These are phyloP conservation scores for Aspergillus sp. DNA, from an alignment of 2,329 filamentous ascomycete genomes.

Conservation along the genomic window DNA sequence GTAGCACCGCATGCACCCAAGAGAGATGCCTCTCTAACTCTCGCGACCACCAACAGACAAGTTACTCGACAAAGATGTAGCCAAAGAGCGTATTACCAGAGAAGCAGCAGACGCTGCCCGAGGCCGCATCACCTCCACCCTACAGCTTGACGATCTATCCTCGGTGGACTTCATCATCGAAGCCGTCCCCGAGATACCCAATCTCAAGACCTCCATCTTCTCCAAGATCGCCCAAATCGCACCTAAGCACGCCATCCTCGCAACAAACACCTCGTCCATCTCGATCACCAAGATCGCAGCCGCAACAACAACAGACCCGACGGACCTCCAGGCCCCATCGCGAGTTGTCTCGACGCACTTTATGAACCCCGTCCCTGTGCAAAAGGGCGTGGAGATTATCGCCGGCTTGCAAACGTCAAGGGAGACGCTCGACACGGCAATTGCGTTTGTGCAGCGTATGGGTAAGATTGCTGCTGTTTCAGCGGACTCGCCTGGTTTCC, in stretches of 20 bases:
- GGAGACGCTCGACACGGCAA: slow-evolving; percentile 77
- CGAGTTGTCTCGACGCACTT: slow-evolving; percentile 96
- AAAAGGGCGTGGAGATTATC: slow-evolving; percentile 98
- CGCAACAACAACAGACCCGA: slow-evolving; percentile 77
- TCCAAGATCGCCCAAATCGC: slow-evolving; percentile 78
- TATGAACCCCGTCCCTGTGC: slow-evolving; percentile 97
- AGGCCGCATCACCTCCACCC: slow-evolving; percentile 70
- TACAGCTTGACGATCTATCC: slow-evolving; percentile 74
- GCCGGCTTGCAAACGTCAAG: slow-evolving; percentile 87
- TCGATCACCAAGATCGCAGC: slow-evolving; percentile 96
- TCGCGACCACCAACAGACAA: slow-evolving; percentile 67
- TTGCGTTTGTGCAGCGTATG: slow-evolving; percentile 88
- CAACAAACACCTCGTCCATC: slow-evolving; percentile 98
- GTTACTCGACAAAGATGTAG: slow-evolving; percentile 88
- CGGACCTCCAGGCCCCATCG: slow-evolving; percentile 77
- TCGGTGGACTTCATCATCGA: slow-evolving; percentile 97
- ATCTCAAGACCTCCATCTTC: slow-evolving; percentile 89
- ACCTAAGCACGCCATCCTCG: slow-evolving; percentile 82
- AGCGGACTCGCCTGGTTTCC: slow-evolving; percentile 88
- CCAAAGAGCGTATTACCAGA: slow-evolving; percentile 82
- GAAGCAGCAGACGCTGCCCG: slow-evolving; percentile 76
- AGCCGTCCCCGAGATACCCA: slow-evolving; percentile 89
- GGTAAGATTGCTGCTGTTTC: slow-evolving; percentile 89
- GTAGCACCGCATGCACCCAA: slow-evolving; percentile 22
- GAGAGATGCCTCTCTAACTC: background rate